Base-by-base conservation (phyloP, 78 protist genomes). In the Speleostelium caveatum region DNA sequence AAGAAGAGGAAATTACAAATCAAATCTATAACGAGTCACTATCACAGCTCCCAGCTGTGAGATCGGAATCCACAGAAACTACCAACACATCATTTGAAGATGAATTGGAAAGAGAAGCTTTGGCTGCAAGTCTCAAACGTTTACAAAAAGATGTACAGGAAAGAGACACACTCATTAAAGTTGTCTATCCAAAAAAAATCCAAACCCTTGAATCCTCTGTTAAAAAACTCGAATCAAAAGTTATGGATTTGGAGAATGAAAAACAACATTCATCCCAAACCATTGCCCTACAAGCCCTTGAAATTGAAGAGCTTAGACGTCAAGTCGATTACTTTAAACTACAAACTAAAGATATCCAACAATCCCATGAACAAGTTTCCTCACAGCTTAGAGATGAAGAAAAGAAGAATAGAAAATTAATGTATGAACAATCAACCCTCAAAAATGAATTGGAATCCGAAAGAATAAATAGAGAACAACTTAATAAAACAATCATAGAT, bases 101-200 rank as follows among this genome's bases (percentile, higher is more conserved):
- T 21, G 63, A 71, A 32, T 24, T 3, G 22, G 91, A 83, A 42
- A 53, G 59, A 45, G 91, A 83, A 32, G 58, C 67, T 19, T 56
- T 83, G 14, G 22, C 56, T 32, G 22, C 61, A 24, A 42, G 22
- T 10, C 30, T 83, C 45, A 22, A 69, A 69, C 53, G 63, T 32
- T n/a, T 83, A 33, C 53, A 14, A 5, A 33, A 62, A 39, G 72
- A 83, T 6, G n/a, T 83, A 3, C 42, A 16, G 3, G 91, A 83
- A 32, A 32, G 91, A 28, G 91, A 83, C 30, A 41, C 36, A 6
- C 53, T 67, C 0, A 83, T 83, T 5, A 83, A 83, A 63, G 61
- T 65, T 14, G 74, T 83, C 17, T 83, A 56, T 71, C 91, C 91
- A 45, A 83, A 71, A 62, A 83, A 83, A 63, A 69, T 83, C 28